These are phyloP conservation scores for Fraxinus cuspidata DNA, from an alignment of 257 asterid genomes.

Conservation along the genomic window DNA sequence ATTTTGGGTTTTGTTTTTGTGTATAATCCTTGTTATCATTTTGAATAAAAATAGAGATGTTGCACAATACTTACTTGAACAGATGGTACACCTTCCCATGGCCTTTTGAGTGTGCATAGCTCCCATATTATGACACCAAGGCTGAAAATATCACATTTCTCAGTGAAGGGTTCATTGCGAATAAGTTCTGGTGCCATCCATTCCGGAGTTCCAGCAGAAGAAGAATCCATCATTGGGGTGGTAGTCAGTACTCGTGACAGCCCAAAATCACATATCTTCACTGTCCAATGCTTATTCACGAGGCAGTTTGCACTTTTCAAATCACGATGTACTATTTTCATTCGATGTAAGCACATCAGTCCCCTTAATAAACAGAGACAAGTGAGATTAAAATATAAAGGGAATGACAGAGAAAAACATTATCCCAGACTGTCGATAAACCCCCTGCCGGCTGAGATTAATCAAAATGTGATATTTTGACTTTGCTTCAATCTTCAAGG, in stretches of 20 bases:
- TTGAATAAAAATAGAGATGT: background rate
- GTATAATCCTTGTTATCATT: background rate
- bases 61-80: conserved; percentile 52
- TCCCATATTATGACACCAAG: conserved; percentile 94
- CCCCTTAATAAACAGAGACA: conserved; percentile 53
- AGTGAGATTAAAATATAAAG: conserved; percentile 5
- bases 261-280: conserved; percentile 92
- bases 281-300: conserved; percentile 81
- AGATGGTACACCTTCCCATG: conserved; percentile 87
- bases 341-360: conserved; percentile 76
- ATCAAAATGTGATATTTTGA: background rate
- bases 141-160: conserved; percentile 85
- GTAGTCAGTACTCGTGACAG: conserved; percentile 65
- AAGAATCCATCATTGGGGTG: conserved; percentile 56
- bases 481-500: background rate
- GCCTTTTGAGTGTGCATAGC: conserved; percentile 75
- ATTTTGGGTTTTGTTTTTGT: background rate
- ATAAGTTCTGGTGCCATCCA: conserved; percentile 99
- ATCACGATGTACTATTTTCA: conserved; percentile 89
- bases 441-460: background rate
- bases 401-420: background rate
- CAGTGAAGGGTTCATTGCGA: conserved; percentile 89
- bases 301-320: conserved; percentile 95
- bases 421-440: background rate
- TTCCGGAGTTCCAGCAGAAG: conserved; percentile 93